Percentiles rank a stretch among this genome's conserved stretches.
These are phyloP conservation scores for Emiliania huxleyi DNA, from an alignment of 78 protist species.

Conservation along the genomic window DNA sequence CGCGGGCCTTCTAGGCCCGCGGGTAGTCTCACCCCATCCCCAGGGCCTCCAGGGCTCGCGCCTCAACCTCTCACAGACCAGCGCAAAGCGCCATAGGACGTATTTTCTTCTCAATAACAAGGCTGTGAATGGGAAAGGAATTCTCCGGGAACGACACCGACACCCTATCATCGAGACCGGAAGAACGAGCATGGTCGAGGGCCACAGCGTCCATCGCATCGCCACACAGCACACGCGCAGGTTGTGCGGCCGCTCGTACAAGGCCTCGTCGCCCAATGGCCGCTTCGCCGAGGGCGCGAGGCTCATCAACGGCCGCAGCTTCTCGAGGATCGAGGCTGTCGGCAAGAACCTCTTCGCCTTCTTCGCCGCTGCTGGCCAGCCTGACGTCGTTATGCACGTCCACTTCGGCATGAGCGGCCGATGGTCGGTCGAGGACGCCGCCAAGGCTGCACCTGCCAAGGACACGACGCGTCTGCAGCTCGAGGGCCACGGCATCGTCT, in stretches of 20 bases:
- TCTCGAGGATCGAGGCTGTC: background rate
- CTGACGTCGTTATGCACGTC: background rate
- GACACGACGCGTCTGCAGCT: background rate
- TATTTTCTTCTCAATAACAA: too few species aligned
- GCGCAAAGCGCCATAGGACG: too few species aligned
- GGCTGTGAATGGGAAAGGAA: too few species aligned
- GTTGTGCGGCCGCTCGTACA: background rate
- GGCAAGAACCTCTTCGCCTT: conserved; percentile 24
- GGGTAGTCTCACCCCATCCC: too few species aligned
- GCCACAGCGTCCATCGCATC: background rate
- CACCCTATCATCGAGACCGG: too few species aligned
- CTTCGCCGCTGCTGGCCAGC: background rate
- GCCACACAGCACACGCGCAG: background rate
- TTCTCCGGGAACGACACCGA: too few species aligned
- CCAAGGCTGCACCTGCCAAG: background rate
- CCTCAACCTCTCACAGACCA: too few species aligned
- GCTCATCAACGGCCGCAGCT: background rate
- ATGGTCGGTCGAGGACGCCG: background rate
- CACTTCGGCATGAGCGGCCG: conserved; percentile 12
- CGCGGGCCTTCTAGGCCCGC: too few species aligned
- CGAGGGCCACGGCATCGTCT: background rate
- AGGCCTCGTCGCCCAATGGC: background rate
- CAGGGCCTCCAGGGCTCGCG: too few species aligned
- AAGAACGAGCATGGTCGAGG: too few species aligned
- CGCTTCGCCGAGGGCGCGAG: conserved; percentile 20